These are phyloP conservation scores for Aspergillus sclerotioniger DNA, from an alignment of 495 filamentous ascomycete species.

Conservation along the genomic window DNA sequence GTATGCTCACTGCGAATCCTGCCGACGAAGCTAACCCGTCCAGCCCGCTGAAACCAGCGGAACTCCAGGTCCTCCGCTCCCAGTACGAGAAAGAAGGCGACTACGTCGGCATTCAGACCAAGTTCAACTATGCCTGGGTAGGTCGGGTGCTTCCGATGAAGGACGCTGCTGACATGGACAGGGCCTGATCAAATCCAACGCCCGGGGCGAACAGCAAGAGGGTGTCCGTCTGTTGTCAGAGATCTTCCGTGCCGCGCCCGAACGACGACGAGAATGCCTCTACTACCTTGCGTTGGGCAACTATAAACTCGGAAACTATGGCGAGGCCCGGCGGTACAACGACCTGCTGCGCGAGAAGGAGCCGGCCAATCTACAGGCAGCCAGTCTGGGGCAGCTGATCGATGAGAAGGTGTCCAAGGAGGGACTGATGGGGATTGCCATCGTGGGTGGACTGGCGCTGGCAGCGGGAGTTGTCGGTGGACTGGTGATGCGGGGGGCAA, in stretches of 20 bases:
- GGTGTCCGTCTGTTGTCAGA: slow-evolving; percentile 93
- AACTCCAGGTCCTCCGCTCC: slow-evolving; percentile 84
- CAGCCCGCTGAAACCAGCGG: slow-evolving; percentile 82
- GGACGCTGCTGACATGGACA: slow-evolving; percentile 27
- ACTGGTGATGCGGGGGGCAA: slow-evolving; percentile 69
- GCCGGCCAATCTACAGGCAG: slow-evolving; percentile 83
- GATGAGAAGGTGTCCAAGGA: slow-evolving; percentile 96
- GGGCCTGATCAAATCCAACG: slow-evolving; percentile 91
- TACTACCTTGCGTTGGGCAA: slow-evolving; percentile 97
- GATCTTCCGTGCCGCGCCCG: slow-evolving; percentile 88
- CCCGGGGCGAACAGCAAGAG: slow-evolving; percentile 84
- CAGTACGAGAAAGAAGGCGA: slow-evolving; percentile 97
- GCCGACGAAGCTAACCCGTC: slow-evolving; percentile 13
- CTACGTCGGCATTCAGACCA: slow-evolving; percentile 95
- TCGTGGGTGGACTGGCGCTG: slow-evolving; percentile 89
- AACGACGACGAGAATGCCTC: slow-evolving; percentile 92
- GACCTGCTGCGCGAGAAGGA: slow-evolving; percentile 87
- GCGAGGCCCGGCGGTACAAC: slow-evolving; percentile 90
- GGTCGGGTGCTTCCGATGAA: slow-evolving; percentile 11
- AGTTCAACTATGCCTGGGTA: slow-evolving; percentile 99
- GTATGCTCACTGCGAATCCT: slow-evolving; percentile 52
- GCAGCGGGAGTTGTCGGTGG: slow-evolving; percentile 91
- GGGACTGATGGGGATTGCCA: slow-evolving; percentile 92
- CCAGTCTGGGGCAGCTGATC: slow-evolving; percentile 78
- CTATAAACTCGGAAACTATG: slow-evolving; percentile 97